phyloP scores from a whole-genome alignment of 139 green algal genomes.

The Asterochloris erici region DNA sequence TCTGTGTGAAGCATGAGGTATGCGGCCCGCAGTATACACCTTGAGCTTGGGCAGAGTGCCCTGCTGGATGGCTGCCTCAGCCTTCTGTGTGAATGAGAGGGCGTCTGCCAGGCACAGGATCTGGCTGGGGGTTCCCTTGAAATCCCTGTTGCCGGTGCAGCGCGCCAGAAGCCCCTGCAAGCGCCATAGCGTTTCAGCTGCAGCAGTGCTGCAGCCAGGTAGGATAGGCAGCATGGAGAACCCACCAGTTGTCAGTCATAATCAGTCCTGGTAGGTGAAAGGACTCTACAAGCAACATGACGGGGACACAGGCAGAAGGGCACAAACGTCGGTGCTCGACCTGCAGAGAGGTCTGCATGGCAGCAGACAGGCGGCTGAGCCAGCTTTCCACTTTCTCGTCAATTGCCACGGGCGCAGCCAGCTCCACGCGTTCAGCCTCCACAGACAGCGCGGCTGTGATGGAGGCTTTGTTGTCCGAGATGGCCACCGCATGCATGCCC shows the following conservation, averaged over 20 bases:
- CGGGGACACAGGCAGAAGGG: no score
- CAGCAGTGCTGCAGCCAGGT: conserved; percentile 9
- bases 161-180: conserved; percentile 27
- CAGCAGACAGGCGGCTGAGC: conserved; percentile 48
- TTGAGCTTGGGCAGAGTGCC: background rate
- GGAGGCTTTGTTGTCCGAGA: conserved; percentile 27
- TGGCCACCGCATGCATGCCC: conserved; percentile 67
- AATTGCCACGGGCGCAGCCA: conserved; percentile 48
- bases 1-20: background rate
- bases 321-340: background rate
- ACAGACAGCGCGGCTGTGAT: conserved; percentile 62
- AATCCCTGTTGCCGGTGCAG: conserved; percentile 37
- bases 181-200: background rate
- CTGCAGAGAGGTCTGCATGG: conserved; percentile 47
- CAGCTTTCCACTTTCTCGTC: conserved; percentile 57
- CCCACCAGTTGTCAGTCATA: no score
- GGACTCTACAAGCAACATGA: no score
- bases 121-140: conserved; percentile 45
- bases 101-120: conserved; percentile 59
- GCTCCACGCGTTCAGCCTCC: conserved; percentile 64
- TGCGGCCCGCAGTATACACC: background rate
- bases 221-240: no score
- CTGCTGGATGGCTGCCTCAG: conserved; percentile 28
- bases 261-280: no score
- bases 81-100: conserved; percentile 53